These are phyloP conservation scores for Thecamonas trahens DNA, from an alignment of 78 protist species.

Conservation along the genomic window DNA sequence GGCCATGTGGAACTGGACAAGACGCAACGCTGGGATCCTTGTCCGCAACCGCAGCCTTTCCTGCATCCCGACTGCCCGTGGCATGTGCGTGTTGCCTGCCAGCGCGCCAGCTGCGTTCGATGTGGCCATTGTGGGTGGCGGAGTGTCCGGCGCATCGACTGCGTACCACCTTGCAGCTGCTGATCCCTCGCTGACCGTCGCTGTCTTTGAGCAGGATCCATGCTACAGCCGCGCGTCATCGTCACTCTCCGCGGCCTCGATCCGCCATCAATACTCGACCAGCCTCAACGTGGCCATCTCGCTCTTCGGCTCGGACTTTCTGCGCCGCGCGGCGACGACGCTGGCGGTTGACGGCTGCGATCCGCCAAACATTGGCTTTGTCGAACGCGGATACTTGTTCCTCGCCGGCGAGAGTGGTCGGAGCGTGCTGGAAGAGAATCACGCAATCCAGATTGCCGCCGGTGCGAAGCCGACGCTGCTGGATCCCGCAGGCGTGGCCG, in stretches of 20 bases:
- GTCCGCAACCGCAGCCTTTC: too few relatives aligned
- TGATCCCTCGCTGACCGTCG: neutral
- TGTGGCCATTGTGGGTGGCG: conserved; percentile 8
- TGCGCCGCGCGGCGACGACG: neutral
- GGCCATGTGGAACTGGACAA: too few relatives aligned
- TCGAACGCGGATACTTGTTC: conserved; percentile 15
- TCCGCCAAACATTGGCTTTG: neutral
- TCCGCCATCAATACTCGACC: conserved; percentile 7
- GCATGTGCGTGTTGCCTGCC: too few relatives aligned
- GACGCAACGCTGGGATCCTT: too few relatives aligned
- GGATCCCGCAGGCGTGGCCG: neutral
- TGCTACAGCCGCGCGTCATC: conserved; percentile 1
- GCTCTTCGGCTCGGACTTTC: neutral
- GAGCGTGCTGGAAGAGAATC: neutral
- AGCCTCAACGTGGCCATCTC: neutral
- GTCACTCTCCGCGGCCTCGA: conserved; percentile 11
- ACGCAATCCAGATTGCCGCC: neutral
- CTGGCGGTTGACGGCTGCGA: neutral
- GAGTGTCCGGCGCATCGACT: neutral
- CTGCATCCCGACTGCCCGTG: too few relatives aligned
- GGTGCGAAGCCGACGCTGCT: neutral
- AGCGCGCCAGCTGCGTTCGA: too few relatives aligned
- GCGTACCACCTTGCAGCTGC: neutral
- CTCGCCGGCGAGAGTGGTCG: neutral
- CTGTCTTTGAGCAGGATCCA: conserved; percentile 12